Conservation (phyloP, 2,329 filamentous ascomycete genomes). For the Ceratocystis alfenasii region DNA sequence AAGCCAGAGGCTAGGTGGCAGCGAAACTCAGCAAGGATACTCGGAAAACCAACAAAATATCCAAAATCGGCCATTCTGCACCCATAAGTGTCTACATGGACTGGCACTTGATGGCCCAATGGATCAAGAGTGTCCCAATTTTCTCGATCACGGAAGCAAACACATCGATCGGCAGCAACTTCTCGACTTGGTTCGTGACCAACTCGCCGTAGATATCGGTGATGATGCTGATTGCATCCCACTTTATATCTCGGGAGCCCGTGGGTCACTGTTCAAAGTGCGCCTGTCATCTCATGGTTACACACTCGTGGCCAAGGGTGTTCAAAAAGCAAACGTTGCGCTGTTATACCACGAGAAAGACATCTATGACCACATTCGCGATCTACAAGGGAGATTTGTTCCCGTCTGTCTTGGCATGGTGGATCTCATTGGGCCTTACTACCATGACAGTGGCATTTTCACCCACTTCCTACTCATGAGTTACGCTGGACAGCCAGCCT, state of each 20-base stretch:
- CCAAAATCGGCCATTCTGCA: neutral
- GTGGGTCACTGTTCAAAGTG: too few relatives aligned
- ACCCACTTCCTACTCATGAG: neutral
- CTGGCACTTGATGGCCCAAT: neutral
- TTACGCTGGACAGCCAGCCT: neutral
- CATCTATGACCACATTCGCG: neutral
- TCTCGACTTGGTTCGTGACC: too few relatives aligned
- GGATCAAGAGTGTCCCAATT: neutral
- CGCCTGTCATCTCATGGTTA: too few relatives aligned
- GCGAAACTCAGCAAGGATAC: neutral
- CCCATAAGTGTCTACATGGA: neutral
- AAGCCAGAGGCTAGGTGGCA: neutral
- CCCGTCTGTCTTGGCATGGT: neutral
- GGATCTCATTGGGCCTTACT: neutral
- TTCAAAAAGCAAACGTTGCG: too few relatives aligned
- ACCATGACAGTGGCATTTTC: too few relatives aligned
- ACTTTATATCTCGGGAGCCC: too few relatives aligned
- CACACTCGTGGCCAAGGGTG: too few relatives aligned
- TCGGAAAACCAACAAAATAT: neutral
- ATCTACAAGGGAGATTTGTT: neutral
- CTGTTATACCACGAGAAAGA: neutral
- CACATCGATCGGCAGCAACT: too few relatives aligned
- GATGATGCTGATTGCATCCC: too few relatives aligned
- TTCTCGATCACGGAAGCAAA: neutral
- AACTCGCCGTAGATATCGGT: too few relatives aligned